phyloP scores from a whole-genome alignment of 805 yeast genomes.

The Ogataea ramenticola region DNA sequence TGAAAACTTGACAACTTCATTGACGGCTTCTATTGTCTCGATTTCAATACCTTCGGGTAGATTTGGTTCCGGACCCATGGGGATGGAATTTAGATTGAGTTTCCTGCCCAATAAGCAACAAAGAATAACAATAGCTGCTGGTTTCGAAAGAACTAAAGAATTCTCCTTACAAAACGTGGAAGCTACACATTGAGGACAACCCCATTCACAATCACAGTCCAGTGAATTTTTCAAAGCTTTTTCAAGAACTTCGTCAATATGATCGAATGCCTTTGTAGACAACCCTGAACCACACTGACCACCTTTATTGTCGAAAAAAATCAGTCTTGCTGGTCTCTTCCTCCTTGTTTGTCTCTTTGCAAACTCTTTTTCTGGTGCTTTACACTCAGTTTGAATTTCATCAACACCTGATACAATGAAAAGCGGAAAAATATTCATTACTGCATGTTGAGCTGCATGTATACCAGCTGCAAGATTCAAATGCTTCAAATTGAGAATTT shows the following conservation, averaged over 20 bases:
- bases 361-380: conserved; percentile 95
- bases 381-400: conserved; percentile 89
- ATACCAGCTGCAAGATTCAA: conserved; percentile 82
- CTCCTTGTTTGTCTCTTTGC: conserved; percentile 65
- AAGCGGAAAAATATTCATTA: conserved; percentile 72
- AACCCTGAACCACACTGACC: conserved; percentile 78
- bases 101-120: conserved; percentile 52
- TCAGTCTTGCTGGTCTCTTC: conserved; percentile 78
- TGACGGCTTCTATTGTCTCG: conserved; percentile 61
- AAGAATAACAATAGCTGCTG: conserved; percentile 70
- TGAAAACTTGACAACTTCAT: conserved; percentile 52
- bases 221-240: conserved; percentile 53
- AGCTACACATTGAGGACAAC: conserved; percentile 85
- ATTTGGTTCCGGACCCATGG: conserved; percentile 70
- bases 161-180: conserved; percentile 75
- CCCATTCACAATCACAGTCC: conserved; percentile 59
- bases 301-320: conserved; percentile 79
- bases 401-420: conserved; percentile 65
- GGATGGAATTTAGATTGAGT: conserved; percentile 40
- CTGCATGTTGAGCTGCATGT: conserved; percentile 94
- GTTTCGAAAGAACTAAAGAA: conserved; percentile 77
- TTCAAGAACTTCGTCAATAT: conserved; percentile 56
- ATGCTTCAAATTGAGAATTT: conserved; percentile 45
- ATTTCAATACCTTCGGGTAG: conserved; percentile 53
- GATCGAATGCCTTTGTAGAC: conserved; percentile 71